Conservation (phyloP, 2,329 filamentous ascomycete species). For the Colletotrichum australisinense region DNA sequence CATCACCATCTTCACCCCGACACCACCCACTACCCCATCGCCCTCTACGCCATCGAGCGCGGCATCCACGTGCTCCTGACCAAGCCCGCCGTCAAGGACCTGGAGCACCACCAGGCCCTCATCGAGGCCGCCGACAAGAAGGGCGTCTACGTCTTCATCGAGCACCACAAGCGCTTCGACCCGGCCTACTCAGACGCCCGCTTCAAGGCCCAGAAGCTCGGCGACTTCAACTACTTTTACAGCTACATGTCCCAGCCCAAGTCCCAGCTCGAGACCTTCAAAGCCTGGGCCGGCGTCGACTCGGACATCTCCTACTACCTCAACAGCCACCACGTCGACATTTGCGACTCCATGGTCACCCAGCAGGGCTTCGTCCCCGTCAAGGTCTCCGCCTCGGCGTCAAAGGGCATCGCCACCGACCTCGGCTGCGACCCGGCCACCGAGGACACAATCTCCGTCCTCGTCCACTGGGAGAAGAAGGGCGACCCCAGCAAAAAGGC, state of each 20-base stretch:
- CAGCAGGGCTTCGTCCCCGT: conserved; percentile 78
- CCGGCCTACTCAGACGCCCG: conserved; percentile 91
- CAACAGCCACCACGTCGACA: conserved; percentile 93
- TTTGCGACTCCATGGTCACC: conserved; percentile 91
- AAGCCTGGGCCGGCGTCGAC: conserved; percentile 91
- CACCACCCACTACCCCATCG: conserved; percentile 92
- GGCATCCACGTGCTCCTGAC: conserved; percentile 93
- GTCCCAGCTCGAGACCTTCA: conserved; percentile 92
- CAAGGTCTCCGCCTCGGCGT: conserved; percentile 81
- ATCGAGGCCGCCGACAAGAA: conserved; percentile 77
- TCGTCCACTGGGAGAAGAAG: conserved; percentile 88
- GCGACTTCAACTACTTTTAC: conserved; percentile 99
- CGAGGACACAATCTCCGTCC: conserved; percentile 92
- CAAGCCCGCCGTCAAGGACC: conserved; percentile 89
- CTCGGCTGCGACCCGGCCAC: conserved; percentile 84
- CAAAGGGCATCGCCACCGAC: conserved; percentile 80
- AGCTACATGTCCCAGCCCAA: conserved; percentile 96
- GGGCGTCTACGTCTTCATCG: conserved; percentile 90
- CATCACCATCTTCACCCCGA: conserved; percentile 96
- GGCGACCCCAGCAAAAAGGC: conserved; percentile 76
- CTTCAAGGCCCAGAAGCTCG: conserved; percentile 79
- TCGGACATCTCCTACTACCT: conserved; percentile 97
- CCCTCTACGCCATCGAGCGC: conserved; percentile 89
- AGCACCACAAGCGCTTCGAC: conserved; percentile 97
- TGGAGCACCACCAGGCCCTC: conserved; percentile 82